Conservation (phyloP, 805 yeast species). For the Ogataea chonburiensis region DNA sequence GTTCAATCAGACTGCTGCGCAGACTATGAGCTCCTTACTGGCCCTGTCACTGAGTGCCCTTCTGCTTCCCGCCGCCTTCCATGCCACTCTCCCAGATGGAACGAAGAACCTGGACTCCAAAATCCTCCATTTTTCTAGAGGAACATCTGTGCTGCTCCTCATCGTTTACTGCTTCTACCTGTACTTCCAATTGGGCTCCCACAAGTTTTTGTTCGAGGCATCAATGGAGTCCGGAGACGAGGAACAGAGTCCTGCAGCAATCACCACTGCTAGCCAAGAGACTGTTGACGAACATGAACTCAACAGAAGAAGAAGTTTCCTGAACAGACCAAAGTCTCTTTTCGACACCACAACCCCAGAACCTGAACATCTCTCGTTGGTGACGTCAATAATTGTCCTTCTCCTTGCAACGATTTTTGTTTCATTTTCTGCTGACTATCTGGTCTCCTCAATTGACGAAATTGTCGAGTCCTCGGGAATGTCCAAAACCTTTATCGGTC, state of each 20-base stretch:
- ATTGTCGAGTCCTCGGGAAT: slow-evolving; percentile 82
- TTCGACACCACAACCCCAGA: slow-evolving; percentile 25
- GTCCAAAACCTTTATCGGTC: slow-evolving; percentile 92
- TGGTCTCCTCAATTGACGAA: slow-evolving; percentile 91
- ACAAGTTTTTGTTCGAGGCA: slow-evolving; percentile 68
- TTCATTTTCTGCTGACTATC: slow-evolving; percentile 87
- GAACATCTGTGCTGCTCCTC: slow-evolving; percentile 78
- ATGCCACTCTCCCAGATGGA: slow-evolving; percentile 62
- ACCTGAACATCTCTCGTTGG: slow-evolving; percentile 46
- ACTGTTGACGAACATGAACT: slow-evolving; percentile 1
- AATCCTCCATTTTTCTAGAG: slow-evolving; percentile 77
- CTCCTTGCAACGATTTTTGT: slow-evolving; percentile 71
- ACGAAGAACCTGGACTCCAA: slow-evolving; percentile 30
- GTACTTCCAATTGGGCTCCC: slow-evolving; percentile 86
- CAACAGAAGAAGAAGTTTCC: slow-evolving; percentile 28
- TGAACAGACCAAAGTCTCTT: slow-evolving; percentile 31
- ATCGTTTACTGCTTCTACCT: slow-evolving; percentile 75
- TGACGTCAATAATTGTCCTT: slow-evolving; percentile 55
- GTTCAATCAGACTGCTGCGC: slow-evolving; percentile 96
- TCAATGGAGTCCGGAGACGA: slow-evolving; percentile 35
- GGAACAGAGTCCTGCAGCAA: slow-evolving; percentile 7
- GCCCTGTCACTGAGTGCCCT: slow-evolving; percentile 88
- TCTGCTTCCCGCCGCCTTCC: slow-evolving; percentile 94
- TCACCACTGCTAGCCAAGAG: background rate
- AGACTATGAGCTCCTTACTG: slow-evolving; percentile 93